Base-by-base conservation (phyloP, 192 early-diverging fungal species). In the Rhizophagus clarus region DNA sequence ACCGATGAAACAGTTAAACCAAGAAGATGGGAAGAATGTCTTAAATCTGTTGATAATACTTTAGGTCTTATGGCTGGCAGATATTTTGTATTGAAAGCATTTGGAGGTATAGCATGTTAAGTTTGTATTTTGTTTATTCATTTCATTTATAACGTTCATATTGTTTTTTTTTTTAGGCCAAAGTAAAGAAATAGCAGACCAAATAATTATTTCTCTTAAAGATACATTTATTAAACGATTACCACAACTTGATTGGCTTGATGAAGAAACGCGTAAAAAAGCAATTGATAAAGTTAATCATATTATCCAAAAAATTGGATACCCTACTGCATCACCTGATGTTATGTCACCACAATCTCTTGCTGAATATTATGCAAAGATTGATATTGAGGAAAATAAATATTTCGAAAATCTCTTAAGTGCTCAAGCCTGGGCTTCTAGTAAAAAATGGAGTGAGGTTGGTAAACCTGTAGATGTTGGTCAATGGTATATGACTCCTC, bases 371-470 rank as follows among this genome's bases (percentile, higher is more conserved):
- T 88, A 89, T 81, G 80, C 82, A 64, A 84, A 87, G 32, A 40
- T 94, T 34, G 81, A 72, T 1, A 84, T 93, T 22, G 74, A 87
- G 9, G 77, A 79, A 17, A 61, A 70, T 0, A 79, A 82, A 1
- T 94, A 89, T 79, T 94, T 92, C 84, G 88, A 90, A 60, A 93
- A 93, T 77, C 86, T 90, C 51, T 80, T 89, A 4, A 82, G 78
- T n/a, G 77, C 83, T 1, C 80, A 84, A 4, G 68, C 70, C n/a
- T 94, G 87, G 89, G 29, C 64, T 40, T 49, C 76, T 22, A 20
- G 72, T 3, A 62, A 81, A 24, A 42, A 24, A 15, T 79, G 86
- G 77, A 45, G 49, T 0, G 45, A 81, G 2, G 32, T 85, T 74
- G 77, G 83, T 26, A 74, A 86, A 31, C 80, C 84, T 61, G 81